Conservation (phyloP, 805 yeast genomes). For the Teunomyces atbi region DNA sequence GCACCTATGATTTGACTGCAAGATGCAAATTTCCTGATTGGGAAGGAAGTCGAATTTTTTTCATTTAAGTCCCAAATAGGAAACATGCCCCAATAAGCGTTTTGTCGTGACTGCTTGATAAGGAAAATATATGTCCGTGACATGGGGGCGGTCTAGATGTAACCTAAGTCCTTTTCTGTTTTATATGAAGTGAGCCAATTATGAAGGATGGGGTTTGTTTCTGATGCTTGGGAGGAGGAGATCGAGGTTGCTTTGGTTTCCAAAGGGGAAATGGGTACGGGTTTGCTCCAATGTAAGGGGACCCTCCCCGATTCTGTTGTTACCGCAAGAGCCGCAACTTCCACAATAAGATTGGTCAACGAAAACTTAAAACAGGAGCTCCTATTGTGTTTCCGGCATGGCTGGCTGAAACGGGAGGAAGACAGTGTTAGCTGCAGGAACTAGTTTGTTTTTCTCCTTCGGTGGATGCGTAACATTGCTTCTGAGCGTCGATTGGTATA, state of each 20-base stretch:
- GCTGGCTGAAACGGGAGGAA: neutral
- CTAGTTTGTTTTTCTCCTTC: neutral
- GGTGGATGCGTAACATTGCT: neutral
- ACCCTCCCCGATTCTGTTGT: too few species aligned
- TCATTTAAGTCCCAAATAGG: neutral
- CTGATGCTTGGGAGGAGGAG: too few species aligned
- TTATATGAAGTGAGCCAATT: neutral
- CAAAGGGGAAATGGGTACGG: too few species aligned
- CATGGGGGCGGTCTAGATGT: neutral
- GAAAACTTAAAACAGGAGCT: too few species aligned
- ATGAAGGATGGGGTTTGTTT: neutral
- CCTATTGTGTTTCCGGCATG: neutral
- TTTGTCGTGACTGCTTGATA: neutral
- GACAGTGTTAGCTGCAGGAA: neutral
- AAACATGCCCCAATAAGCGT: neutral
- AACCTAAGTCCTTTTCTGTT: neutral
- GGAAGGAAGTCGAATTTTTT: neutral
- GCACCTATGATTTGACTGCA: neutral
- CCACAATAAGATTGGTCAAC: too few species aligned
- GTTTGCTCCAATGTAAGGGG: too few species aligned
- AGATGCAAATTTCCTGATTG: conserved; percentile 2
- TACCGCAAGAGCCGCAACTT: too few species aligned
- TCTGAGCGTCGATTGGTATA: neutral
- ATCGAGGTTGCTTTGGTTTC: too few species aligned
- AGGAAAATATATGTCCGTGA: neutral